Evolutionary conservation across 2,329 filamentous ascomycete species (phyloP), one percentile per base, ranked within the genome.

Genomic region (Trichophyton equinum): DNA sequence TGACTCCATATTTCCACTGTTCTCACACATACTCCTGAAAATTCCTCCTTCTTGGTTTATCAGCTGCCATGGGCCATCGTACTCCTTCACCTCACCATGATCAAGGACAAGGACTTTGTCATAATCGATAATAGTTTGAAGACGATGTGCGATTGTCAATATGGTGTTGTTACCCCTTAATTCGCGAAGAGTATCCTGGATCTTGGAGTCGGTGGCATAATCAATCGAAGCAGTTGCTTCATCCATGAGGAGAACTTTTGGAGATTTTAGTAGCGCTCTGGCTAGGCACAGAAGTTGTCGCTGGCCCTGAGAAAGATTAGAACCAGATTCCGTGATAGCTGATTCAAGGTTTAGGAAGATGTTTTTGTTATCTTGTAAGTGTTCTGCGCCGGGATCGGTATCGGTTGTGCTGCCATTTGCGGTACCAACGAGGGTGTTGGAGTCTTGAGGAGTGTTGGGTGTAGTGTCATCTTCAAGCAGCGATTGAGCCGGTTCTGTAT

Each of bases 141-240:
- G 79, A 18, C 94, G 85, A 75, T 99, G 94, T 0, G 94, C 94
- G 69, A 99, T 97, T 0, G 94, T 97, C 71, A 97, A 89, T 63
- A 95, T 96, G 0, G 94, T 99, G 72, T 91, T 89, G 33, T 75
- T 81, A n/a, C 59, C 62, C 65, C 85, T 87, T 67, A 97, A 82
- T 73, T 96, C 88, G n/a, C 91, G 87, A 63, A 99, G 91, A 0
- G 94, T 97, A 68, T 89, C 90, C 75, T 99, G 94, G 67, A 99
- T 97, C 77, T 96, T 96, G 57, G 86, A 81, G 69, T 99, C 94
- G 1, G 94, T 99, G 4, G 86, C 87, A 74, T 97, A 97, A 76
- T 99, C 94, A 69, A 99, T 97, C 0, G 89, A 95, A 0, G 94
- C 94, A 0, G 94, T 99, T 0, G 94, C 94, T 78, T 99, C 94